A percentile compares a stretch with the other conserved stretches of the same genome.
These are phyloP conservation scores for Zymoseptoria crescenta DNA, from an alignment of 2,329 filamentous ascomycete species.

Conservation along the genomic window DNA sequence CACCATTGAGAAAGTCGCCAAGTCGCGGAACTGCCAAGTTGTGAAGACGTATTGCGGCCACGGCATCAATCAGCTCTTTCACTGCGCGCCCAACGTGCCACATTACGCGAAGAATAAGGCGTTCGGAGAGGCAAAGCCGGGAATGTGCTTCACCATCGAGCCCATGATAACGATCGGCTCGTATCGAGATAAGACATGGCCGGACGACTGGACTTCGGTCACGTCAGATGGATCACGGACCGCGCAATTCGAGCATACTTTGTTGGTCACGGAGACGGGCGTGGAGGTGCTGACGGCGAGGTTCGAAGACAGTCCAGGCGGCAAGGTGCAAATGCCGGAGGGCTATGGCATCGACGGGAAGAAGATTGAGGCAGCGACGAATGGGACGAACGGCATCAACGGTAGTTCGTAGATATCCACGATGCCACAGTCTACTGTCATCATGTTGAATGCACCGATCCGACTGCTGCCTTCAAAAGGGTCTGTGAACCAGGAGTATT, in stretches of 20 bases:
- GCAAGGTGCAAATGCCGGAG: slow-evolving; percentile 32
- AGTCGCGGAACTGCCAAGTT: slow-evolving; percentile 74
- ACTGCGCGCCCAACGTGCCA: slow-evolving; percentile 86
- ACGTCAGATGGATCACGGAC: slow-evolving; percentile 84
- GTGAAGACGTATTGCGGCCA: slow-evolving; percentile 96
- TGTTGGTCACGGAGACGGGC: slow-evolving; percentile 74
- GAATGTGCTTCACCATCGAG: slow-evolving; percentile 98
- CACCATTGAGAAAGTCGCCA: slow-evolving; percentile 91
- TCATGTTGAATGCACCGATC: not conserved
- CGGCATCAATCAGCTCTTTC: slow-evolving; percentile 88
- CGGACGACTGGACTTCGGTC: slow-evolving; percentile 96
- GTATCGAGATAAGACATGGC: slow-evolving; percentile 91
- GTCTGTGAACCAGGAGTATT: not conserved
- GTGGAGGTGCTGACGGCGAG: slow-evolving; percentile 75
- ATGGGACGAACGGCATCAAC: slow-evolving; percentile 2
- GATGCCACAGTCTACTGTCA: not conserved
- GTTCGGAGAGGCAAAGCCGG: slow-evolving; percentile 83
- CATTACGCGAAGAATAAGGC: slow-evolving; percentile 99
- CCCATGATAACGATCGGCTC: slow-evolving; percentile 95
- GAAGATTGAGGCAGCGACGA: slow-evolving; percentile 7
- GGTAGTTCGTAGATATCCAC: not conserved
- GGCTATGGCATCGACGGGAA: slow-evolving; percentile 11
- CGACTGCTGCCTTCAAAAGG: not conserved
- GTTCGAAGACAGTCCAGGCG: slow-evolving; percentile 64
- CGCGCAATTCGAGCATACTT: slow-evolving; percentile 87